These are phyloP conservation scores for Marasmius sp. DNA, from an alignment of 1,284 basidiomycete species.

Conservation along the genomic window DNA sequence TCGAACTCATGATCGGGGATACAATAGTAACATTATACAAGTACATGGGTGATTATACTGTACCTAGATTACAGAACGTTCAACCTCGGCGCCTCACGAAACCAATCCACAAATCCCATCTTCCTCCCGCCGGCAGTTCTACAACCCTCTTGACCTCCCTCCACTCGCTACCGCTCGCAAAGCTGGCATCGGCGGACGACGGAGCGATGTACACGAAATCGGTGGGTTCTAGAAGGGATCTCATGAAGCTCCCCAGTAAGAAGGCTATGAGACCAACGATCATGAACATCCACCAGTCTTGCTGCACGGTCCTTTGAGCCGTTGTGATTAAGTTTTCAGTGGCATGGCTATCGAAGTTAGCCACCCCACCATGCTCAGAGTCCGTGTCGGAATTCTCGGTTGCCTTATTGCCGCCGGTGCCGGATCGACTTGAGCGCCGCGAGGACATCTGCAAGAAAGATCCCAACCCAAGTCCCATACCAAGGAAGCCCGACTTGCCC, in stretches of 20 bases:
- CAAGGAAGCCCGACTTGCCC: background rate
- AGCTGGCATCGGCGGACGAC: background rate
- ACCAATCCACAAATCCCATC: constrained; percentile 1
- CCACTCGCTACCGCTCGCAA: background rate
- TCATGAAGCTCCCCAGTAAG: constrained; percentile 85
- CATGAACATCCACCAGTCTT: constrained; percentile 56
- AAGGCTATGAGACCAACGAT: constrained; percentile 87
- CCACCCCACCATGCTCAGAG: background rate
- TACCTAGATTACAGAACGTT: background rate
- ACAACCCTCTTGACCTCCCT: constrained; percentile 1
- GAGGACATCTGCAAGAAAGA: background rate
- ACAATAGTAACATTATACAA: background rate
- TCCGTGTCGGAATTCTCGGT: background rate
- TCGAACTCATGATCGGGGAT: background rate
- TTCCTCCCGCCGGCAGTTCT: background rate
- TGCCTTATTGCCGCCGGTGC: background rate
- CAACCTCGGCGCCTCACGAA: background rate
- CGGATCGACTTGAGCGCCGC: background rate
- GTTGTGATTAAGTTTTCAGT: constrained; percentile 3
- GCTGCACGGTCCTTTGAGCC: constrained; percentile 37
- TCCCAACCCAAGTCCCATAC: background rate
- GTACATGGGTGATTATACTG: background rate
- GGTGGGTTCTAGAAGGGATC: constrained; percentile 85
- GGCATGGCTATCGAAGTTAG: constrained; percentile 1
- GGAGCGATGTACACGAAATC: constrained; percentile 68